phyloP scores from a whole-genome alignment of 2,329 filamentous ascomycete species.

The Colletotrichum sp. region DNA sequence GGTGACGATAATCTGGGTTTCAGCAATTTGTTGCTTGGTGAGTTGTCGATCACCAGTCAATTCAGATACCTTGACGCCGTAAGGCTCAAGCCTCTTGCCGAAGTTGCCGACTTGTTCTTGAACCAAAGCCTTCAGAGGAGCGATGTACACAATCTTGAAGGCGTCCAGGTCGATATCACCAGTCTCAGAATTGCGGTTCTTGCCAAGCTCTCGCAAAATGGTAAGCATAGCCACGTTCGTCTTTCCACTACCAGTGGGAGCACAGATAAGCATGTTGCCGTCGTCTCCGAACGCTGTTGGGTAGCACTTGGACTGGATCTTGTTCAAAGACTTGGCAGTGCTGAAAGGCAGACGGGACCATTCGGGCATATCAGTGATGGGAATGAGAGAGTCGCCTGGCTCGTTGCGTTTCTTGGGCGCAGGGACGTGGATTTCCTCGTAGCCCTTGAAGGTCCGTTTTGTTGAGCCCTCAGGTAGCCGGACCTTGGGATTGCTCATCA shows the following conservation, averaged over 20 bases:
- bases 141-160: constrained; percentile 99
- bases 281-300: constrained; percentile 91
- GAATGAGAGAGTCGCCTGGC: constrained; percentile 79
- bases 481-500: constrained; percentile 99
- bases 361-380: constrained; percentile 86
- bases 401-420: constrained; percentile 88
- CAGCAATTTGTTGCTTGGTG: constrained; percentile 97
- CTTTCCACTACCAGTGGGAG: constrained; percentile 96
- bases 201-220: constrained; percentile 95
- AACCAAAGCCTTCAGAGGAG: constrained; percentile 91
- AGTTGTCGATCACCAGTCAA: constrained; percentile 97
- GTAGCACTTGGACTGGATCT: constrained; percentile 93
- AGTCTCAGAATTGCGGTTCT: constrained; percentile 85
- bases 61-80: constrained; percentile 92
- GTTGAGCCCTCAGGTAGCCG: constrained; percentile 92
- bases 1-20: constrained; percentile 97
- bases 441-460: constrained; percentile 95
- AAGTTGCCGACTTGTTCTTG: constrained; percentile 99
- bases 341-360: constrained; percentile 91
- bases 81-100: constrained; percentile 86
- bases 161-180: constrained; percentile 95
- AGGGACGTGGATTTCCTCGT: constrained; percentile 97
- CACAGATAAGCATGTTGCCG: constrained; percentile 97
- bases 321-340: constrained; percentile 85
- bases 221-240: constrained; percentile 98